Evolutionary conservation across 768 basidiomycete species (phyloP), one percentile per base, ranked within the genome.

Genomic region (Tylopilus felleus): DNA sequence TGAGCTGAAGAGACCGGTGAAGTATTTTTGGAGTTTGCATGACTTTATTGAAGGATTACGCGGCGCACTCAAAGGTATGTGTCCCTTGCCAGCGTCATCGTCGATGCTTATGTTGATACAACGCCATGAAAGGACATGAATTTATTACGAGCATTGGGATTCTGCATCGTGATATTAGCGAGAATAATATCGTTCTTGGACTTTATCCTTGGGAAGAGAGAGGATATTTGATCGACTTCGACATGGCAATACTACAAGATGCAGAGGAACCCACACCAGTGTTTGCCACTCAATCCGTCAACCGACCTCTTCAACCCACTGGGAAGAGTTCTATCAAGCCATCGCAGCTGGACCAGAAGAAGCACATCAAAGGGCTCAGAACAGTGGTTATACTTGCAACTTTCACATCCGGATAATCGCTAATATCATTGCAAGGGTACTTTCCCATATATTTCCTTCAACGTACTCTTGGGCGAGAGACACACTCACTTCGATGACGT

Each of bases 151-250:
- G n/a, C 0, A 39, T 39, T 9, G 44, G 52, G 13, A 47, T 52
- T 6, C 8, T 40, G 38, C 45, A 47, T 22, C 38, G 45, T 4
- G 38, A 52, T 6, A 33, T 53, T 29, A 47, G 29, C 36, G 51
- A 46, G 38, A 45, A 52, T 10, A 46, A 52, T 10, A 53, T 53
- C 7, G 23, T 41, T 21, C 39, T 48, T 1, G 45, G 36, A 0
- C 8, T 52, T n/a, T 16, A 27, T 39, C 52, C 45, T 23, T 19
- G 25, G 12, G 36, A 47, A 9, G 28, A 47, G 27, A 28, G 56
- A 33, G 71, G 69, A 1, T 73, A 68, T 38, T 19, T 73, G 44
- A 71, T 60, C n/a, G 72, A 72, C 47, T 48, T 72, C 3, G 69
- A 74, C 23, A 53, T 56, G 56, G 56, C 54, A 5, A 52, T 55